Percentiles rank a stretch among this genome's conserved stretches.
These are phyloP conservation scores for Populus davidiana DNA, from an alignment of 345 rosid species.

Conservation along the genomic window DNA sequence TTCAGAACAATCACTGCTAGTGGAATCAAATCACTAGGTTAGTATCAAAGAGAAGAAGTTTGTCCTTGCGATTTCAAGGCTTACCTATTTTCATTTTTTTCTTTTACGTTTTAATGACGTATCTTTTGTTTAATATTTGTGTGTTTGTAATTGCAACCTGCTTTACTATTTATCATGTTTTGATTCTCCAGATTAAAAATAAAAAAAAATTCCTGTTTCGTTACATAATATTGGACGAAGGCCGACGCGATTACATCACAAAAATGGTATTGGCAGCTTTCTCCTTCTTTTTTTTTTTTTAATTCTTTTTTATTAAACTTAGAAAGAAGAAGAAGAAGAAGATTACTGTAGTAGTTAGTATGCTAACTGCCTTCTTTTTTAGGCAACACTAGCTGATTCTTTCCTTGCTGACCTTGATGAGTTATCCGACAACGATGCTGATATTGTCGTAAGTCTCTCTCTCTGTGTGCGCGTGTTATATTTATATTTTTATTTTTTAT, in stretches of 20 bases:
- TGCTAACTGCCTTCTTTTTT: slow-evolving; percentile 14
- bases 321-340: background rate
- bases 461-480: background rate
- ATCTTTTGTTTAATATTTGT: background rate
- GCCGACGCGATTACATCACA: background rate
- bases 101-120: background rate
- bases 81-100: background rate
- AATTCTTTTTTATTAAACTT: background rate
- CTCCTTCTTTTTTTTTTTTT: background rate
- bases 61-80: background rate
- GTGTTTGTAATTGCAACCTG: background rate
- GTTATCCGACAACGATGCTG: slow-evolving; percentile 87
- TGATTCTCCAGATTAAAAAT: background rate
- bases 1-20: background rate
- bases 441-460: slow-evolving; percentile 42
- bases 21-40: background rate
- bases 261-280: background rate
- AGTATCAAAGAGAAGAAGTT: background rate
- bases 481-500: too few species aligned
- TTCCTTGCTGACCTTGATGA: slow-evolving; percentile 96
- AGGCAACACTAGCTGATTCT: slow-evolving; percentile 92
- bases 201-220: background rate
- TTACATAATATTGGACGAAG: background rate
- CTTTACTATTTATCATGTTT: background rate
- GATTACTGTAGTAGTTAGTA: background rate